Percentiles rank a stretch among this genome's conserved stretches.
Conservation (phyloP, 192 early-diverging fungal species). For the Backusella liffmaniae region DNA sequence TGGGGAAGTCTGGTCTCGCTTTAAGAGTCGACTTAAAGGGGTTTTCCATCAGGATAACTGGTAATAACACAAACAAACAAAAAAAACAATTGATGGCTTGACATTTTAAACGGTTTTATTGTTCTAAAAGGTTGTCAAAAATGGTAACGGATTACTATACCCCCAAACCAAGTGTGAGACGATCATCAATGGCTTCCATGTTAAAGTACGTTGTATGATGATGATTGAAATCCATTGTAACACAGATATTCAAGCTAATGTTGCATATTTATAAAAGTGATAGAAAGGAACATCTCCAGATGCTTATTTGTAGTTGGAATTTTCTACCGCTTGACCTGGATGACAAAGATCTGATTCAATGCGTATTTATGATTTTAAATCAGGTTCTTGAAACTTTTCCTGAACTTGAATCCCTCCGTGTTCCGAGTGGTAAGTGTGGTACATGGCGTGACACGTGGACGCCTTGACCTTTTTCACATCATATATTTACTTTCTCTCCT, state of each 20-base stretch:
- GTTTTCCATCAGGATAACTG: constrained; percentile 18
- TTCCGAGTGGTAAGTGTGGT: constrained; percentile 46
- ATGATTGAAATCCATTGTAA: not conserved
- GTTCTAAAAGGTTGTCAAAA: constrained; percentile 18
- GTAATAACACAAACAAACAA: constrained; percentile 3
- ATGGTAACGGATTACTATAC: constrained; percentile 23
- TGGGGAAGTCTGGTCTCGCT: constrained; percentile 17
- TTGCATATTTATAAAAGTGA: constrained; percentile 30
- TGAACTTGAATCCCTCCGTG: constrained; percentile 53
- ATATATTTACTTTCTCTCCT: not conserved
- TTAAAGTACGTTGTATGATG: constrained; percentile 14
- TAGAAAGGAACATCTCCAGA: constrained; percentile 43
- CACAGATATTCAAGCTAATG: not conserved
- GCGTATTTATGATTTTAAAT: constrained; percentile 66
- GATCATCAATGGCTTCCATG: constrained; percentile 6
- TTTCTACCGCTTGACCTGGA: constrained; percentile 64
- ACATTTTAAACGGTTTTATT: not conserved
- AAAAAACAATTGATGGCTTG: not conserved
- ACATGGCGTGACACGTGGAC: constrained; percentile 14
- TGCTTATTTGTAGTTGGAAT: constrained; percentile 63
- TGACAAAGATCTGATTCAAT: constrained; percentile 64
- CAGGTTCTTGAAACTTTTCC: constrained; percentile 54
- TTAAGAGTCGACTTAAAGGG: constrained; percentile 20
- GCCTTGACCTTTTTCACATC: constrained; percentile 8
- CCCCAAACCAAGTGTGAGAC: constrained; percentile 19